Conservation (phyloP, 805 yeast species). For the Starmerella floricola region DNA sequence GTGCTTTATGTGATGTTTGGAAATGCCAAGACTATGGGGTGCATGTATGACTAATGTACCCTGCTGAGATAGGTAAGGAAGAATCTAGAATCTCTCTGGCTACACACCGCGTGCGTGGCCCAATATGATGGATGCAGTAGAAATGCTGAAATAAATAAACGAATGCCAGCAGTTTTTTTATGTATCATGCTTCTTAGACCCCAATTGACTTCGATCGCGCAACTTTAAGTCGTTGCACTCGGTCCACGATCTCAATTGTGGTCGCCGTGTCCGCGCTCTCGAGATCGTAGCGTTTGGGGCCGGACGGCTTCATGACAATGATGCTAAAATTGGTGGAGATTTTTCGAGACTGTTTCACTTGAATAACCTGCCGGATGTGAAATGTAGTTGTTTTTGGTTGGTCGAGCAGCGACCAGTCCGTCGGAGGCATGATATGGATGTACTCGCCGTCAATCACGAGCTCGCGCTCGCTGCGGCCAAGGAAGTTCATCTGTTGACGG, state of each 20-base stretch:
- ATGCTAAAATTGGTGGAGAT: conserved; percentile 72
- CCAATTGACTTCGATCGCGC: conserved; percentile 6
- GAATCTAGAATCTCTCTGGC: conserved; percentile 14
- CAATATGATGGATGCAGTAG: background rate
- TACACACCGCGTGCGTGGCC: too few species aligned
- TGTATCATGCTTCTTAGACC: background rate
- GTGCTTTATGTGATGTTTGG: too few species aligned
- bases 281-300: conserved; percentile 72
- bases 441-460: conserved; percentile 91
- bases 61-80: conserved; percentile 1
- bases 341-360: conserved; percentile 64
- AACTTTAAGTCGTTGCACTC: conserved; percentile 31
- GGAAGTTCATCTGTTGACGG: conserved; percentile 73
- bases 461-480: conserved; percentile 67
- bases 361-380: conserved; percentile 64
- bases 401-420: conserved; percentile 63
- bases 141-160: background rate
- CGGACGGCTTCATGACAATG: conserved; percentile 53
- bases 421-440: conserved; percentile 75
- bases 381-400: conserved; percentile 72
- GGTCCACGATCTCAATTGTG: conserved; percentile 64
- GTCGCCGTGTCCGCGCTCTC: conserved; percentile 56
- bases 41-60: too few species aligned
- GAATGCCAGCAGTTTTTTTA: background rate
- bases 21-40: too few species aligned